A percentile compares a stretch with the other conserved stretches of the same genome.
phyloP scores from a whole-genome alignment of 257 asterid genomes.

The Gardenia jasminoides region DNA sequence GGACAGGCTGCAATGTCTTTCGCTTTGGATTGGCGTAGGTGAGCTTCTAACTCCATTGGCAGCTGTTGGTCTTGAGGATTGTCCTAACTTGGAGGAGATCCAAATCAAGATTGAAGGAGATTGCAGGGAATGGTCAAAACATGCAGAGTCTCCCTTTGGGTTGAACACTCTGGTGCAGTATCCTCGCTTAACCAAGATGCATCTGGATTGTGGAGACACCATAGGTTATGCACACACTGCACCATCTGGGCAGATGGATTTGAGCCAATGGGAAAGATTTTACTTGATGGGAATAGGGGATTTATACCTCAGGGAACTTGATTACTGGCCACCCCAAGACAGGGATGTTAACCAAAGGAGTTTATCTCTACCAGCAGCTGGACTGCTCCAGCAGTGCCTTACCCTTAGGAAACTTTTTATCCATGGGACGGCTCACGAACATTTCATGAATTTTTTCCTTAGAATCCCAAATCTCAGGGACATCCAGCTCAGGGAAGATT shows the following conservation, averaged over 20 bases:
- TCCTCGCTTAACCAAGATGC: conserved; percentile 64
- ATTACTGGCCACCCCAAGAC: conserved; percentile 95
- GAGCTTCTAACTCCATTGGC: conserved; percentile 65
- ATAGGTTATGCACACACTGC: conserved; percentile 91
- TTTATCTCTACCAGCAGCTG: conserved; percentile 78
- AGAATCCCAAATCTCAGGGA: conserved; percentile 55
- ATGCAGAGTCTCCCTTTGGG: conserved; percentile 53
- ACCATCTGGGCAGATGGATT: conserved; percentile 84
- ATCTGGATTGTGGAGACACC: conserved; percentile 74
- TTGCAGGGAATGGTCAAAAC: conserved; percentile 62
- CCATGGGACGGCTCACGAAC: conserved; percentile 93
- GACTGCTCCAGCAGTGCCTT: conserved; percentile 56
- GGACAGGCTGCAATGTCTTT: conserved; percentile 58
- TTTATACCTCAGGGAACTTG: conserved; percentile 60
- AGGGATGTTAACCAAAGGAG: conserved; percentile 86
- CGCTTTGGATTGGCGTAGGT: conserved; percentile 84
- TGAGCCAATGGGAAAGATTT: conserved; percentile 91
- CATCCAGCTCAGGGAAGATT: conserved; percentile 86
- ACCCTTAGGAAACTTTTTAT: conserved; percentile 72
- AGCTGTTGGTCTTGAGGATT: conserved; percentile 58
- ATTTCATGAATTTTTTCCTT: conserved; percentile 62
- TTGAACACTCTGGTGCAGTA: conserved; percentile 49
- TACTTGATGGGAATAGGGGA: conserved; percentile 52
- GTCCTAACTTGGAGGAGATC: conserved; percentile 84
- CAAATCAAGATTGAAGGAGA: conserved; percentile 86